phyloP scores from a whole-genome alignment of 177 flowering plant genomes.

The Telopea speciosissima region DNA sequence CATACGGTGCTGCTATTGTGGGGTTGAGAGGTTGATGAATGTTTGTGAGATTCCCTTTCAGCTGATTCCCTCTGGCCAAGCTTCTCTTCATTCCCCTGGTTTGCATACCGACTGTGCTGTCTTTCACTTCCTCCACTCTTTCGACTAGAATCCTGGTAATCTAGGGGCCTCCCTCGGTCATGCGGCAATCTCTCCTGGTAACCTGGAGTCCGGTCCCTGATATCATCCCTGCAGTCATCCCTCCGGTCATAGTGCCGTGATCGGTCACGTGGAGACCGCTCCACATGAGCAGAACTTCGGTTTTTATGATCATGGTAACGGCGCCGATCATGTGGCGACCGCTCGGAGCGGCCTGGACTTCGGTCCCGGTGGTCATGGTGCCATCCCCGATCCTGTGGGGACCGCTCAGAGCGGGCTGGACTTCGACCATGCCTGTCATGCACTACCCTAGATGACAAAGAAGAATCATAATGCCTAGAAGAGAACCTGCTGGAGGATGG shows the following conservation, averaged over 20 bases:
- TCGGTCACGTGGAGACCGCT: constrained; percentile 27
- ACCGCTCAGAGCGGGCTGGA: constrained; percentile 39
- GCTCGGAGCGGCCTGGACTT: constrained; percentile 44
- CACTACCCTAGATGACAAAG: constrained; percentile 45
- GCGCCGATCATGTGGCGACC: constrained; percentile 41
- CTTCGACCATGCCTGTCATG: constrained; percentile 61
- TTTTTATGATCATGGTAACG: constrained; percentile 41
- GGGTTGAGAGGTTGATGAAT: constrained; percentile 32
- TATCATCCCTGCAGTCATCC: constrained; percentile 32
- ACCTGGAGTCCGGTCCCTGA: constrained; percentile 44
- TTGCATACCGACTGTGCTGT: constrained; percentile 26
- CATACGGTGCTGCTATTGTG: constrained; percentile 22
- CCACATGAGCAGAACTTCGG: constrained; percentile 21
- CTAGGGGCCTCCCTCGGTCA: constrained; percentile 35
- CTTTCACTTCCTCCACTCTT: constrained; percentile 46
- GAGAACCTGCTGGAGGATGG: constrained; percentile 47
- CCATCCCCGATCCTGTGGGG: constrained; percentile 41
- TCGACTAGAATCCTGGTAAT: constrained; percentile 29
- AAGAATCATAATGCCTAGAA: constrained; percentile 50
- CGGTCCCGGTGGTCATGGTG: constrained; percentile 41
- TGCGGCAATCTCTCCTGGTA: constrained; percentile 40
- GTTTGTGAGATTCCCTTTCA: constrained; percentile 30
- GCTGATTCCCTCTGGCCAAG: constrained; percentile 26
- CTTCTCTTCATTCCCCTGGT: constrained; percentile 50
- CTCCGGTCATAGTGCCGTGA: constrained; percentile 27